These are phyloP conservation scores for Catharanthus roseus DNA, from an alignment of 257 asterid species.

Conservation along the genomic window DNA sequence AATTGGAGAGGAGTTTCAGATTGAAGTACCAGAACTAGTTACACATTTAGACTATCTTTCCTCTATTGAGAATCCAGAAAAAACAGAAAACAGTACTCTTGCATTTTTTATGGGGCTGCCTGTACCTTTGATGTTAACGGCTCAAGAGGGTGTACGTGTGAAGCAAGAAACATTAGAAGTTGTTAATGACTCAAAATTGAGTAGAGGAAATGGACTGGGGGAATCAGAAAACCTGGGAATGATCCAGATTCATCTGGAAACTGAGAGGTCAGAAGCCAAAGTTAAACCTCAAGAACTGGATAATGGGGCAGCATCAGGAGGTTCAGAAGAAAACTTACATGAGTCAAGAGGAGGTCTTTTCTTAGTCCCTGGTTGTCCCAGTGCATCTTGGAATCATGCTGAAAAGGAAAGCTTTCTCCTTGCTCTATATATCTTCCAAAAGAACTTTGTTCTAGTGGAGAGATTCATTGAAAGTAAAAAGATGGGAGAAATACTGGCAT, in stretches of 20 bases:
- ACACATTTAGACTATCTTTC: conserved; percentile 11
- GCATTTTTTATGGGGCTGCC: conserved; percentile 34
- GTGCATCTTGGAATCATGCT: conserved; percentile 42
- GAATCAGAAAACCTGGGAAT: conserved; percentile 7
- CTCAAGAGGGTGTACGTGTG: conserved; percentile 13
- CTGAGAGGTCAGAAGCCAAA: conserved; percentile 10
- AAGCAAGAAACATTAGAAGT: conserved; percentile 11
- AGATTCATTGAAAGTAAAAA: conserved; percentile 47
- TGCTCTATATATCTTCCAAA: conserved; percentile 58
- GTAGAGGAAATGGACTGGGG: conserved; percentile 10
- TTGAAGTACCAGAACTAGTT: conserved; percentile 38
- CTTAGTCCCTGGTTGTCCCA: conserved; percentile 48
- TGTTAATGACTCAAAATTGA: conserved; percentile 12
- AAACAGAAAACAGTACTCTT: conserved; percentile 14
- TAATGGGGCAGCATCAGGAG: conserved; percentile 20
- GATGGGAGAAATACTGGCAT: conserved; percentile 45
- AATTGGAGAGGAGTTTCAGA: conserved; percentile 60
- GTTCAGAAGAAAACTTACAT: conserved; percentile 16
- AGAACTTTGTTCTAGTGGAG: conserved; percentile 47
- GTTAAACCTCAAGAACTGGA: conserved; percentile 10
- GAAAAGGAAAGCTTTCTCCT: conserved; percentile 52
- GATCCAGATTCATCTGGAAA: conserved; percentile 16
- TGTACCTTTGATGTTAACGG: conserved; percentile 31
- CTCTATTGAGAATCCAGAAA: conserved; percentile 9
- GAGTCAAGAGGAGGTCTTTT: conserved; percentile 10